Conservation (phyloP, 371 early-diverging fungal genomes). For the Zopfochytrium polystomum region DNA sequence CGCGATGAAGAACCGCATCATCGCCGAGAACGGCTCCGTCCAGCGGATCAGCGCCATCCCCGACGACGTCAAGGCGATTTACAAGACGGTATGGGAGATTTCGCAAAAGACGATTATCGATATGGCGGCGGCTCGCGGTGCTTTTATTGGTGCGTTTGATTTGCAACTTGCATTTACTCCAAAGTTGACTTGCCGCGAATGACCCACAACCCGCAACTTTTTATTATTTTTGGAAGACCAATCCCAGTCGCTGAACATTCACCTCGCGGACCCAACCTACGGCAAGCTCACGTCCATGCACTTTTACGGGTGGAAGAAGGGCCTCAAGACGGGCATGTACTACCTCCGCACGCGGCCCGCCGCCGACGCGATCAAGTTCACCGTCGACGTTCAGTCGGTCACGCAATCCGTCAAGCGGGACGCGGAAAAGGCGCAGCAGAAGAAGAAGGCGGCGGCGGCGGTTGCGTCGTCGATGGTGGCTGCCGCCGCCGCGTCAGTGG, state of each 20-base stretch:
- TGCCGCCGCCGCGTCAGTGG: conserved; percentile 9
- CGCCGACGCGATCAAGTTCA: conserved; percentile 97
- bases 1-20: conserved; percentile 93
- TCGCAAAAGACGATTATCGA: conserved; percentile 63
- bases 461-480: conserved; percentile 1
- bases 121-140: conserved; percentile 88
- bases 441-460: conserved; percentile 3
- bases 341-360: conserved; percentile 97
- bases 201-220: no score
- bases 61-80: conserved; percentile 87
- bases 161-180: no score
- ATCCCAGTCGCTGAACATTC: conserved; percentile 97
- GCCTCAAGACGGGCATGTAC: conserved; percentile 99
- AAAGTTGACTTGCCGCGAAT: no score
- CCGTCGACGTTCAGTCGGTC: conserved; percentile 59
- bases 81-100: conserved; percentile 99
- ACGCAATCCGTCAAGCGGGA: conserved; percentile 17
- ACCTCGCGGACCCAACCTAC: conserved; percentile 88
- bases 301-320: conserved; percentile 98
- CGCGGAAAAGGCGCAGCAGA: conserved; percentile 8
- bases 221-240: conserved; percentile 69
- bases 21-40: conserved; percentile 94
- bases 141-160: conserved; percentile 69
- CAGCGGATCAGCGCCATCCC: conserved; percentile 86
- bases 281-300: conserved; percentile 97